Evolutionary conservation across 2,329 filamentous ascomycete genomes (phyloP).

Genomic region (Chaetomiaceae sp.): DNA sequence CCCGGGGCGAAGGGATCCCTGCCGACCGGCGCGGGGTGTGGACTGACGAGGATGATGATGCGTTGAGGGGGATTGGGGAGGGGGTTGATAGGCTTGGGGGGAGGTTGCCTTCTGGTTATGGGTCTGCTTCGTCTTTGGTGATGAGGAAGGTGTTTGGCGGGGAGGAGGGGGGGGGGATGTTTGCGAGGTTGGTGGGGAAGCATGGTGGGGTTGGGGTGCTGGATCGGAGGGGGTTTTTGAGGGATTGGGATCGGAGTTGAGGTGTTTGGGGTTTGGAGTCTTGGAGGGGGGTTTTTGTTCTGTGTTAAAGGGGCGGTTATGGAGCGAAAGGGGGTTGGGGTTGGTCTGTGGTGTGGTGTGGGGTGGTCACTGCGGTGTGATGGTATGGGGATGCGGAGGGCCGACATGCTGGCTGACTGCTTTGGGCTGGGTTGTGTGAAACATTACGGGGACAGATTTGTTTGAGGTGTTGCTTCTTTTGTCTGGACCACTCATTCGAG

Average conservation of each 20-base stretch:
- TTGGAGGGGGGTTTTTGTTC: not conserved
- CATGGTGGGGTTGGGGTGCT: constrained; percentile 28
- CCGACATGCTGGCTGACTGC: no score
- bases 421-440: no score
- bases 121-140: not conserved
- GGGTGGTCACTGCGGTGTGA: no score
- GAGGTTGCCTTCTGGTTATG: not conserved
- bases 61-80: constrained; percentile 15
- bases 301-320: no score
- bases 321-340: no score
- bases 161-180: not conserved
- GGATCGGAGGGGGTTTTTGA: constrained; percentile 27
- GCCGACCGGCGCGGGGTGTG: constrained; percentile 20
- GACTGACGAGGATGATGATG: constrained; percentile 6
- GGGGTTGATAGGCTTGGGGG: not conserved
- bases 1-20: not conserved
- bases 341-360: no score
- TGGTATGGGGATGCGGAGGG: no score
- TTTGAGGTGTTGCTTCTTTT: no score
- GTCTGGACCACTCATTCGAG: no score
- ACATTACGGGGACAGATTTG: no score
- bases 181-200: constrained; percentile 26
- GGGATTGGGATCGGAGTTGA: constrained; percentile 1
- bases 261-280: not conserved
- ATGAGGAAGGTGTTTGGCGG: no score